Evolutionary conservation across 2,329 filamentous ascomycete species (phyloP).

Genomic region (Gyromitra esculenta): DNA sequence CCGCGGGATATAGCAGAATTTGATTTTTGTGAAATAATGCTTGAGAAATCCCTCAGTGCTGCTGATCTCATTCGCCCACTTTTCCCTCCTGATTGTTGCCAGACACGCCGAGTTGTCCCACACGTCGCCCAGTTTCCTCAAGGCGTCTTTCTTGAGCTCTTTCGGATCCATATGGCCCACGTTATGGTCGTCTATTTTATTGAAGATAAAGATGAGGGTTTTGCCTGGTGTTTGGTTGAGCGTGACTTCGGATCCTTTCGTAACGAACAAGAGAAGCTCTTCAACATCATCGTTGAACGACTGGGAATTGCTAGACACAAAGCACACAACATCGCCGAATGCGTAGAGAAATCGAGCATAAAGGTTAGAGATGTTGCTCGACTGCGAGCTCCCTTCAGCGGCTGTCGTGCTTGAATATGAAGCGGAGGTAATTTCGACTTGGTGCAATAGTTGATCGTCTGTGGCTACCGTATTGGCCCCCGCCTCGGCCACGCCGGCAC

Average conservation of each 20-base stretch:
- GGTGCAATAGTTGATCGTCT: background rate
- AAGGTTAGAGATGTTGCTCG: slow-evolving; percentile 13
- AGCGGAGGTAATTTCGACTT: slow-evolving; percentile 21
- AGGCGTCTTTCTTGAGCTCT: background rate
- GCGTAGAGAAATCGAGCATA: slow-evolving; percentile 36
- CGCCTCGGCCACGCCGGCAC: background rate
- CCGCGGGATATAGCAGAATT: slow-evolving; percentile 15
- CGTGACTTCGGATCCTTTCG: slow-evolving; percentile 10
- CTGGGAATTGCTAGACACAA: slow-evolving; percentile 26
- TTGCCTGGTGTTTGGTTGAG: slow-evolving; percentile 28
- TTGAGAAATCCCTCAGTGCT: slow-evolving; percentile 20
- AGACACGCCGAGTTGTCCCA: slow-evolving; percentile 16
- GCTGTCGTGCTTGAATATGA: background rate
- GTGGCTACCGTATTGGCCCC: background rate
- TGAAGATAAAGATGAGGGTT: slow-evolving; percentile 32
- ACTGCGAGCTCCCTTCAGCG: background rate
- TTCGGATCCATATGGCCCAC: background rate
- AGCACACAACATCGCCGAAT: slow-evolving; percentile 35
- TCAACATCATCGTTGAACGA: slow-evolving; percentile 21
- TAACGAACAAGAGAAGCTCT: slow-evolving; percentile 5
- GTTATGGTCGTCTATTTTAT: background rate
- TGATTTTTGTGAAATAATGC: slow-evolving; percentile 10
- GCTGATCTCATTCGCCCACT: slow-evolving; percentile 1
- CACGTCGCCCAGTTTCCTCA: slow-evolving; percentile 1
- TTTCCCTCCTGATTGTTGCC: background rate